Conservation (phyloP, 345 rosid genomes). For the Euphorbia pulcherrima region DNA sequence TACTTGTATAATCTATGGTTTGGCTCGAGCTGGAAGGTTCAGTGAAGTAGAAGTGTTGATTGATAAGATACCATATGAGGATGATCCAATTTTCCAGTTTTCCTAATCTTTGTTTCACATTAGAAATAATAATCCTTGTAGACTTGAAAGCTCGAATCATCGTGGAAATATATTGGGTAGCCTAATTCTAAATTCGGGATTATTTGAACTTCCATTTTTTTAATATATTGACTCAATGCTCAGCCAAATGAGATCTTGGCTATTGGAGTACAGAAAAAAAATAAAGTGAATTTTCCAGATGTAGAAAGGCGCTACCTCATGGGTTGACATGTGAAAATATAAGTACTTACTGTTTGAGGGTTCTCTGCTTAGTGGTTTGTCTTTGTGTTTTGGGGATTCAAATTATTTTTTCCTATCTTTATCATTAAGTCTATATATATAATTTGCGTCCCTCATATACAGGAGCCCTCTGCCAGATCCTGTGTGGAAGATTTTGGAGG, state of each 20-base stretch:
- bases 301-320: neutral
- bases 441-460: slow-evolving; percentile 21
- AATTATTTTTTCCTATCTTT: neutral
- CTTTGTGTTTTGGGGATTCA: neutral
- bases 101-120: neutral
- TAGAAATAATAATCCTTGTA: neutral
- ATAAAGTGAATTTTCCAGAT: neutral
- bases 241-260: neutral
- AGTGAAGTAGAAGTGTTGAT: slow-evolving; percentile 50
- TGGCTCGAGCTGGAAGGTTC: slow-evolving; percentile 69
- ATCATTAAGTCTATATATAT: neutral
- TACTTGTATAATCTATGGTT: no score
- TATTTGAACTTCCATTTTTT: neutral
- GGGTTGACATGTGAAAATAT: neutral
- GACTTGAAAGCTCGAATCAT: neutral
- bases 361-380: neutral
- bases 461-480: slow-evolving; percentile 76
- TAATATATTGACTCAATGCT: neutral
- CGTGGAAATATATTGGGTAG: neutral
- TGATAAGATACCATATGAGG: slow-evolving; percentile 53
- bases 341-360: neutral
- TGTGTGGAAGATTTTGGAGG: slow-evolving; percentile 61
- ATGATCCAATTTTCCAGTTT: no score
- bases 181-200: neutral
- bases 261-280: neutral